Conservation (phyloP, 805 yeast species). For the Schwanniomyces polymorphus region DNA sequence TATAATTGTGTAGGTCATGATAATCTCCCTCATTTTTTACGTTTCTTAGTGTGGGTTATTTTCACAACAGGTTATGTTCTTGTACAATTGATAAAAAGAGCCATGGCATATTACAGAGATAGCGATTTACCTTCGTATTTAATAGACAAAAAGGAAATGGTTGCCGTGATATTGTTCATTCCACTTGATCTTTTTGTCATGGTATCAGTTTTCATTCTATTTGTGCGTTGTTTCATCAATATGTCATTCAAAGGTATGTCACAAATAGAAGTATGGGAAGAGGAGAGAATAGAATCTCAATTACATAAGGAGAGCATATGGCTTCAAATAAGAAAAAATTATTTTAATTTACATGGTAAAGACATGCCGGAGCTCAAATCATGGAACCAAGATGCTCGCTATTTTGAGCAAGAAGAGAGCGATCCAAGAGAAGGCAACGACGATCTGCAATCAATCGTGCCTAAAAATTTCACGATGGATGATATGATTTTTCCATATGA, state of each 20-base stretch:
- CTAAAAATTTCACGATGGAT: conserved; percentile 50
- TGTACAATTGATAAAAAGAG: conserved; percentile 40
- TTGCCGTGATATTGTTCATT: conserved; percentile 52
- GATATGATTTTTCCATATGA: conserved; percentile 86
- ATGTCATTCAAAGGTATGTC: conserved; percentile 67
- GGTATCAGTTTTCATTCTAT: conserved; percentile 57
- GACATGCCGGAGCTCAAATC: conserved; percentile 47
- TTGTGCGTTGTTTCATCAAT: conserved; percentile 60
- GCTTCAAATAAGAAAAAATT: conserved; percentile 47
- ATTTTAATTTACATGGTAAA: conserved; percentile 36
- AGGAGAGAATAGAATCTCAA: conserved; percentile 74
- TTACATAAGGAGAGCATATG: conserved; percentile 57
- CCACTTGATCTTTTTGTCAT: conserved; percentile 61
- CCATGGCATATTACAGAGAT: conserved; percentile 44
- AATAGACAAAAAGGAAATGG: conserved; percentile 51
- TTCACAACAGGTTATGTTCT: conserved; percentile 50
- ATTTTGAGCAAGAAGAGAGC: conserved; percentile 6
- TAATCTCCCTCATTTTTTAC: conserved; percentile 75
- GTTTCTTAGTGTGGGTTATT: conserved; percentile 71
- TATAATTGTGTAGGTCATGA: conserved; percentile 82
- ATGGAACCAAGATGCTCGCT: conserved; percentile 36
- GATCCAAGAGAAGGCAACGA: conserved; percentile 1
- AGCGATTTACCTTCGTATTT: conserved; percentile 58
- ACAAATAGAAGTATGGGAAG: conserved; percentile 91
- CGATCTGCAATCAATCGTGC: conserved; percentile 19